Percentiles rank a stretch among this genome's conserved stretches.
These are phyloP conservation scores for Kluyveromyces sp. DNA, from an alignment of 1,139 yeast species.

Conservation along the genomic window DNA sequence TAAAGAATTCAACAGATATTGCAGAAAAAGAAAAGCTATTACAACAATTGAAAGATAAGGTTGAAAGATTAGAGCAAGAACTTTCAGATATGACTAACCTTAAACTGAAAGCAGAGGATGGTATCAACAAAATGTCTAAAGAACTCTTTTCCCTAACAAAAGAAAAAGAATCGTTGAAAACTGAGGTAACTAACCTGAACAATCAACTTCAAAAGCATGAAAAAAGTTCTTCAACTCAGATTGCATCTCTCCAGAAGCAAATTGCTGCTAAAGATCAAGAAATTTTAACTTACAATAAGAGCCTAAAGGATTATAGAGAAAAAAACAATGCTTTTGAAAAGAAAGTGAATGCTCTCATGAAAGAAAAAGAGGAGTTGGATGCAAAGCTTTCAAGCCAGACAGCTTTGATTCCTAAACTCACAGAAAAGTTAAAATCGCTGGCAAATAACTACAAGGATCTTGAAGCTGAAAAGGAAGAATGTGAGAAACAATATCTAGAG, in stretches of 20 bases:
- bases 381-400: conserved; percentile 24
- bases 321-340: neutral
- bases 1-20: neutral
- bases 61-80: conserved; percentile 6
- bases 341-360: conserved; percentile 9
- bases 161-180: conserved; percentile 48
- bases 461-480: conserved; percentile 12
- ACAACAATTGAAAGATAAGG: neutral
- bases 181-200: conserved; percentile 35
- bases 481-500: neutral
- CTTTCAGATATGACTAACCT: conserved; percentile 25
- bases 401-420: conserved; percentile 29
- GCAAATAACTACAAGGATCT: conserved; percentile 28
- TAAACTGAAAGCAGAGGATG: conserved; percentile 71
- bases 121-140: conserved; percentile 83
- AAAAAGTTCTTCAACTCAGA: conserved; percentile 28
- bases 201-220: conserved; percentile 32
- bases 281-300: conserved; percentile 2
- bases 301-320: neutral
- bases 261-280: conserved; percentile 13
- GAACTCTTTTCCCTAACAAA: conserved; percentile 64
- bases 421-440: conserved; percentile 32
- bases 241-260: conserved; percentile 18
- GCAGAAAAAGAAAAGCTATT: neutral
- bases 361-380: conserved; percentile 22